These are phyloP conservation scores for Thalassiosira mediterranea DNA, from an alignment of 352 stramenopile genomes.

Conservation along the genomic window DNA sequence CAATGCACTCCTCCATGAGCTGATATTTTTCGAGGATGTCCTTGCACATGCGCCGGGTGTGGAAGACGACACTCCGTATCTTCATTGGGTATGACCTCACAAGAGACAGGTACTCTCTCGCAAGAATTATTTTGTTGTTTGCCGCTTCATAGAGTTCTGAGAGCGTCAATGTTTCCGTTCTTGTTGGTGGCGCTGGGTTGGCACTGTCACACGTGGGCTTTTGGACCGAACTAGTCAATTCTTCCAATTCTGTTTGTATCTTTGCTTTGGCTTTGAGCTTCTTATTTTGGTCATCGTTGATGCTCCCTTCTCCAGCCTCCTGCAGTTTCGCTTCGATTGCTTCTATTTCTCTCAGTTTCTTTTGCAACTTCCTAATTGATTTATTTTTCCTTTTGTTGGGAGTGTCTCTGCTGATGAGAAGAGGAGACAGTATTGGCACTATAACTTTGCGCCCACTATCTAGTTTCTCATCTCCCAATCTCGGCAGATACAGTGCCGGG, in stretches of 20 bases:
- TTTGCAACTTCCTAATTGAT: slow-evolving; percentile 53
- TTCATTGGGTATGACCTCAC: slow-evolving; percentile 87
- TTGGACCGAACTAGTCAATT: slow-evolving; percentile 21
- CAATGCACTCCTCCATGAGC: slow-evolving; percentile 83
- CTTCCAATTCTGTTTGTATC: slow-evolving; percentile 23
- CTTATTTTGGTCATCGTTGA: slow-evolving; percentile 49
- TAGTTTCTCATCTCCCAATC: slow-evolving; percentile 38
- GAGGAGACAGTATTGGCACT: slow-evolving; percentile 28
- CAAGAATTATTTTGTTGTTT: slow-evolving; percentile 75
- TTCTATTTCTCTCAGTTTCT: slow-evolving; percentile 72
- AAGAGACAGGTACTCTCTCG: slow-evolving; percentile 90
- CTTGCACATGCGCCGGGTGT: slow-evolving; percentile 80
- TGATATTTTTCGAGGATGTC: slow-evolving; percentile 78
- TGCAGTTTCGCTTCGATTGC: slow-evolving; percentile 57
- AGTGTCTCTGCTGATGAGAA: slow-evolving; percentile 22
- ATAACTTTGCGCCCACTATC: slow-evolving; percentile 27
- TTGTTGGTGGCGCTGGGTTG: not conserved
- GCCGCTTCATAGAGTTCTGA: slow-evolving; percentile 46
- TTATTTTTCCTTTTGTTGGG: slow-evolving; percentile 25
- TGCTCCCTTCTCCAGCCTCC: slow-evolving; percentile 9
- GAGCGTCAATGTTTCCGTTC: slow-evolving; percentile 41
- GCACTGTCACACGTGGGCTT: not conserved
- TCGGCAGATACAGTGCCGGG: slow-evolving; percentile 89
- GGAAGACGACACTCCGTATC: slow-evolving; percentile 83
- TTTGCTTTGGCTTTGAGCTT: slow-evolving; percentile 48